phyloP scores from a whole-genome alignment of 768 basidiomycete genomes.

The Tylopilus subfusipes region DNA sequence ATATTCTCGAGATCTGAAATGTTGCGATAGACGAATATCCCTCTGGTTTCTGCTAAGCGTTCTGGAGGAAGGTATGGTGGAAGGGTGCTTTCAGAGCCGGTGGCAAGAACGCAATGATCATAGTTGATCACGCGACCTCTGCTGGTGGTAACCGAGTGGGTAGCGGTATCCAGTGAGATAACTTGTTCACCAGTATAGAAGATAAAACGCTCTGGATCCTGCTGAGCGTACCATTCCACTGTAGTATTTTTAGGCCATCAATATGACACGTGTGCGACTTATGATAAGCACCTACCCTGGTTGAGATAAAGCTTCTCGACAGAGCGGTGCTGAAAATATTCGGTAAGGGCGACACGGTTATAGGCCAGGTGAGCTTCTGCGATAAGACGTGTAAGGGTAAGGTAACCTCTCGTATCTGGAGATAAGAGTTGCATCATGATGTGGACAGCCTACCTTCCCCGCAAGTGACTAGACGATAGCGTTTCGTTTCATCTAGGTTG shows the following conservation, averaged over 20 bases:
- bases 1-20: slow-evolving; percentile 66
- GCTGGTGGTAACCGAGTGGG: slow-evolving; percentile 45
- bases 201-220: slow-evolving; percentile 53
- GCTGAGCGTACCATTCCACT: slow-evolving; percentile 57
- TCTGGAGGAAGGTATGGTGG: slow-evolving; percentile 52
- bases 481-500: slow-evolving; percentile 45
- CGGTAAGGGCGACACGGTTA: slow-evolving; percentile 50
- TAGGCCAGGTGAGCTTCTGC: slow-evolving; percentile 47
- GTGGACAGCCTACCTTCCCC: slow-evolving; percentile 46
- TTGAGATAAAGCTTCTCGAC: slow-evolving; percentile 61
- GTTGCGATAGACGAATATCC: slow-evolving; percentile 71
- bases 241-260: slow-evolving; percentile 17
- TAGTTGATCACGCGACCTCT: slow-evolving; percentile 46
- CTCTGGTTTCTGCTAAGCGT: slow-evolving; percentile 40
- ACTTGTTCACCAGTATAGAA: slow-evolving; percentile 51
- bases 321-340: slow-evolving; percentile 59
- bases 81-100: slow-evolving; percentile 62
- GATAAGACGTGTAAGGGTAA: slow-evolving; percentile 5
- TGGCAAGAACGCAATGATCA: slow-evolving; percentile 64
- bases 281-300: slow-evolving; percentile 28
- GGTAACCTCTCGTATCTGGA: slow-evolving; percentile 18
- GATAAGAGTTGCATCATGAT: slow-evolving; percentile 16
- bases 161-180: slow-evolving; percentile 35
- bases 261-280: neutral
- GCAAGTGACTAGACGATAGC: slow-evolving; percentile 54